A percentile compares a stretch with the other conserved stretches of the same genome.
Evolutionary conservation across 805 yeast species (phyloP).

Genomic region (Saccharomycopsis javanensis): DNA sequence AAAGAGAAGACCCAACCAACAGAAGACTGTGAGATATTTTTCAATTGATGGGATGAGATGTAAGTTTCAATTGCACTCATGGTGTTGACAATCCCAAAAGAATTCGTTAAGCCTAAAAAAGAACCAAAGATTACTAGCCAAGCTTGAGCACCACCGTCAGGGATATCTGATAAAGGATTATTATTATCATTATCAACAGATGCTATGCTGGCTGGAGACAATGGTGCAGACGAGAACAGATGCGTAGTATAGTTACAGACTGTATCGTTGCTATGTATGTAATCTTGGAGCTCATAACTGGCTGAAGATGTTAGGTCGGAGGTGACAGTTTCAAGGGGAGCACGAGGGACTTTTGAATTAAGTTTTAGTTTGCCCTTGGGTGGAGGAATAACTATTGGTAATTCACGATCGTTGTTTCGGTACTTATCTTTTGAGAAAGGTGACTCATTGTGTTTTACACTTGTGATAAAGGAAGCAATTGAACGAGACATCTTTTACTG

Average conservation of each 20-base stretch:
- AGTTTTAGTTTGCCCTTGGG: not conserved
- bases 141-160: slow-evolving; percentile 55
- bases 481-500: not conserved
- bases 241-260: not conserved
- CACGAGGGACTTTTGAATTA: not conserved
- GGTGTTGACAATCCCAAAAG: slow-evolving; percentile 58
- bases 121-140: slow-evolving; percentile 50
- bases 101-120: slow-evolving; percentile 45
- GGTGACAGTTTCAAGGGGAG: not conserved
- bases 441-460: not conserved
- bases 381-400: not conserved
- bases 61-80: slow-evolving; percentile 62
- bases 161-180: slow-evolving; percentile 22
- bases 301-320: not conserved
- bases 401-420: not conserved
- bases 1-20: slow-evolving; percentile 61
- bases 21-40: slow-evolving; percentile 34
- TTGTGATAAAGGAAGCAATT: not conserved
- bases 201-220: not conserved
- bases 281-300: not conserved
- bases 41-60: slow-evolving; percentile 43
- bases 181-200: not conserved
- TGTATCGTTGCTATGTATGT: not conserved
- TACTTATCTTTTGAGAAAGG: not conserved
- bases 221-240: not conserved